phyloP scores from a whole-genome alignment of 768 basidiomycete species.

The Solioccasus polychromus region DNA sequence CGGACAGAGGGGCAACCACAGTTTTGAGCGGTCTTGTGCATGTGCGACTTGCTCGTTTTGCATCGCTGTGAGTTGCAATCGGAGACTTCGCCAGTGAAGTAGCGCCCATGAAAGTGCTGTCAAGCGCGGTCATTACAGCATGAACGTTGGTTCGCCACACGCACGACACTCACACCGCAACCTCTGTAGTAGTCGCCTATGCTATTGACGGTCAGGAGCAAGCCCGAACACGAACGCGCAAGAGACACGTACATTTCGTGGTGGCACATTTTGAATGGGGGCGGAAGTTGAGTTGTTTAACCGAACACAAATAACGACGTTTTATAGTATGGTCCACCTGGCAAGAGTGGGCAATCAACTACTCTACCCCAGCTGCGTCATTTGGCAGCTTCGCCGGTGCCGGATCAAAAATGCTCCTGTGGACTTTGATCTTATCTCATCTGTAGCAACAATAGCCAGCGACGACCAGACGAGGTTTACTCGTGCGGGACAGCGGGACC shows the following conservation, averaged over 20 bases:
- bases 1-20: conserved; percentile 31
- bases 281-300: neutral
- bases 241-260: conserved; percentile 34
- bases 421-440: conserved; percentile 24
- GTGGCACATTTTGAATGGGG: conserved; percentile 27
- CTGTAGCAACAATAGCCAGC: too few species aligned
- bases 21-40: conserved; percentile 34
- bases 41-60: conserved; percentile 34
- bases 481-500: too few species aligned
- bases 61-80: conserved; percentile 32
- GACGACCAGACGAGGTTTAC: too few species aligned
- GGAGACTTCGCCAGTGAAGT: conserved; percentile 31
- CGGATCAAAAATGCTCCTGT: conserved; percentile 25
- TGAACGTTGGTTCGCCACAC: neutral
- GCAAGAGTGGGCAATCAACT: too few species aligned
- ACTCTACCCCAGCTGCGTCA: conserved; percentile 35
- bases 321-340: too few species aligned
- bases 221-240: neutral
- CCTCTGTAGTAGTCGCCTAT: conserved; percentile 38
- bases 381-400: too few species aligned
- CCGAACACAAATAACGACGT: neutral
- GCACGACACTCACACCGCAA: conserved; percentile 29
- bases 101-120: conserved; percentile 38
- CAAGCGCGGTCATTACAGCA: conserved; percentile 7
- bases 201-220: conserved; percentile 16